Base-by-base conservation (phyloP, 768 basidiomycete species). In the Clathrus columnatus region DNA sequence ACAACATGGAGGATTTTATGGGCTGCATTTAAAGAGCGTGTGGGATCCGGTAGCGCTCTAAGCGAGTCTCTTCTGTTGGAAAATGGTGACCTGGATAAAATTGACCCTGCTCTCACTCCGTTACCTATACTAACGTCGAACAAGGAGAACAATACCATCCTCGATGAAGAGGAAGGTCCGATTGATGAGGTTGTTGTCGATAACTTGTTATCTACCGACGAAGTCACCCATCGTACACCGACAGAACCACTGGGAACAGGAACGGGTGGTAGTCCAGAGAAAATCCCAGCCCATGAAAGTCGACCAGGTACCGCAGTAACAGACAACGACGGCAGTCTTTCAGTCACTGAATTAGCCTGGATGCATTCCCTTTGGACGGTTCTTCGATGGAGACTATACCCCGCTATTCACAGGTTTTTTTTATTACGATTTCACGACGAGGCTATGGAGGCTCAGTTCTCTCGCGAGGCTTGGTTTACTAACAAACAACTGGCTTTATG, bases 111-210 rank as follows among this genome's bases (percentile, higher is more conserved):
- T 26, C 7, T 36, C 36, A 36, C 10, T 14, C 29, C 52, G 36
- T 4, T 47, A 7, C 20, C n/a, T 18, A 23, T 7, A 18, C 23
- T 42, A 47, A 4, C 46, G n/a, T 5, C 16, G 21, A 55, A 48
- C 24, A 80, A 79, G 48, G 79, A 75, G 58, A 63, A 61, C 47
- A 65, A 61, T 14, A 47, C 59, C 24, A 67, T 67, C 3, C 59
- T 45, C 6, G 57, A 64, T 29, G 63, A 66, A 17, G 73, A 72
- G 26, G 69, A 63, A 5, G 73, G 72, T 27, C 69, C 73, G 51
- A 80, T 88, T 7, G 79, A 90, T 66, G 79, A 86, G 70, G 79
- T 88, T 20, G 80, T 90, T 21, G 87, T 90, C 16, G 87, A 90
- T 66, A 28, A 55, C n/a, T 18, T 55, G 18, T 11, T 18, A 8